Conservation (phyloP, 768 basidiomycete species). For the Chalciporus piperatus region DNA sequence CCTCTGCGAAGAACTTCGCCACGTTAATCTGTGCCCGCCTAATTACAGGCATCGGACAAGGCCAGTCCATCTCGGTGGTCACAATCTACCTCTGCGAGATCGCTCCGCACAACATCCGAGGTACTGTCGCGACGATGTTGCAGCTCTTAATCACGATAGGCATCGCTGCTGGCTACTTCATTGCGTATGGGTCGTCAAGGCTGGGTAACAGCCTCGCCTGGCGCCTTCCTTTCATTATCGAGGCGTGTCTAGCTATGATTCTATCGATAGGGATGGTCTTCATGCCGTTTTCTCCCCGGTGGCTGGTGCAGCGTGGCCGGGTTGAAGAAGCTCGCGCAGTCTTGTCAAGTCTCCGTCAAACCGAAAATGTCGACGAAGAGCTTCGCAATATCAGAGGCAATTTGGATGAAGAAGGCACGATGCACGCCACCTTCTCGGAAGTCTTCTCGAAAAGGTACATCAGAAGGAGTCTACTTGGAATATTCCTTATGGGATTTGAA, state of each 20-base stretch:
- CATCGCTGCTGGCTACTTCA: constrained; percentile 35
- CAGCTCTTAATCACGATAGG: constrained; percentile 46
- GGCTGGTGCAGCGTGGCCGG: constrained; percentile 33
- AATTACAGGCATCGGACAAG: constrained; percentile 46
- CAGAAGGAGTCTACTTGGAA: constrained; percentile 37
- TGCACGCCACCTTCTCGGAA: constrained; percentile 24
- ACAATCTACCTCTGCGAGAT: constrained; percentile 42
- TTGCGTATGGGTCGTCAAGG: constrained; percentile 25
- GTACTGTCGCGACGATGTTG: constrained; percentile 37
- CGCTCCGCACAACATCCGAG: constrained; percentile 40
- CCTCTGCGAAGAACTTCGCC: constrained; percentile 34
- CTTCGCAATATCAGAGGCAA: constrained; percentile 16
- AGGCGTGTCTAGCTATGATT: constrained; percentile 18
- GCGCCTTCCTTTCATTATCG: constrained; percentile 27
- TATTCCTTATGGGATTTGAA: constrained; percentile 45
- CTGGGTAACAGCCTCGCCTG: constrained; percentile 24
- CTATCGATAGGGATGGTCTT: constrained; percentile 24
- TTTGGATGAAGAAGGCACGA: constrained; percentile 21
- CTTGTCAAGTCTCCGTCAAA: constrained; percentile 18
- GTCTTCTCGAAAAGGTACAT: constrained; percentile 30
- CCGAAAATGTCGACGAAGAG: constrained; percentile 19
- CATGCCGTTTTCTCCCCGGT: constrained; percentile 21
- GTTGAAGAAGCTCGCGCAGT: constrained; percentile 32
- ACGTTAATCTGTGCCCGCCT: constrained; percentile 44
- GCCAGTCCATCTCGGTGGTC: constrained; percentile 42